Base-by-base conservation (phyloP, 345 rosid genomes). In the Eutrema yunnanense region DNA sequence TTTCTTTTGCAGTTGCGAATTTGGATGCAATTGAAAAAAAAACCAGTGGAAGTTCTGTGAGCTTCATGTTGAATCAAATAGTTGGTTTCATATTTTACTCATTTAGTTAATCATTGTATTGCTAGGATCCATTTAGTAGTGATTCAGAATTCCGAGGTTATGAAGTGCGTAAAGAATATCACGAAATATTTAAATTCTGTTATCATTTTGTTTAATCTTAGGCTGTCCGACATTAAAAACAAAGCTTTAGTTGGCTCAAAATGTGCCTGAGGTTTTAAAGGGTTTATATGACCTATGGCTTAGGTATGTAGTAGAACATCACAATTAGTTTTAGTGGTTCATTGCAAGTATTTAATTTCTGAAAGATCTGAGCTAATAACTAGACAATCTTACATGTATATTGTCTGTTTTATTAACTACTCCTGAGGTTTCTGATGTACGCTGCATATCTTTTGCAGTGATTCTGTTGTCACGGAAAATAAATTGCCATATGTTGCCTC, bases 391-490 rank as follows among this genome's bases (percentile, higher is more conserved):
- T 8, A 19, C 26, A 30, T 5, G 36, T 51, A 30, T 14, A 49
- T 6, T 29, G 14, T 38, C 22, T 32, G 40, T 44, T 48, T 64
- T 13, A 57, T 37, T 38, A 34, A 37, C 64, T 47, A 48, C 26
- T 22, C 26, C 26, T 2, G 26, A 22, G 40, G 40, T 75, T 69
- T 64, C 69, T 83, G 64, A 81, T 78, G 49, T 49, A 48, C 52
- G 22, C 58, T 76, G 59, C 41, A 6, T 69, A 71, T 72, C 71
- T 44, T 38, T 68, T 83, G 84, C 94, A 95, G 99, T 72, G 96
- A 87, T 33, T 72, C 74, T 44, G 67, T 61, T 36, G 55, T 78
- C 13, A 36, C 78, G 48, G 90, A 86, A 78, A 82, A 72, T 69
- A 95, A 84, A 80, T 49, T 69, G 62, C 40, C 84, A 14, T 41